Evolutionary conservation across 148 eudicot species (phyloP).

Genomic region (Salicornia ramosissima): DNA sequence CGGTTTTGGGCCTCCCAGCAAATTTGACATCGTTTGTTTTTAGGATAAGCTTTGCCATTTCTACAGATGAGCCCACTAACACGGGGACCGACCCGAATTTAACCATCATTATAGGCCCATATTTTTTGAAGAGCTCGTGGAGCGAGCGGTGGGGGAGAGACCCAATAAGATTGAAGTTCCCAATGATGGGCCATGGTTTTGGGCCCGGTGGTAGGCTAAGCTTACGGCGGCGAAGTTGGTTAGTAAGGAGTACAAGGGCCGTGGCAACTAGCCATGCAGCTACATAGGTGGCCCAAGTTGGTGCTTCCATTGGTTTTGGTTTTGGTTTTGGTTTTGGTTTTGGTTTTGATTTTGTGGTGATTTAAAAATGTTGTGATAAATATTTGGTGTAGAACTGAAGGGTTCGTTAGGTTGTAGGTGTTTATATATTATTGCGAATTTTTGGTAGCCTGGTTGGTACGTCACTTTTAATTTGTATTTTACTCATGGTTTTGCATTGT

Average conservation of each 20-base stretch:
- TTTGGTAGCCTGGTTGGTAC: no score
- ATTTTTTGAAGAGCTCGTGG: slow-evolving; percentile 48
- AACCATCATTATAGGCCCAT: slow-evolving; percentile 76
- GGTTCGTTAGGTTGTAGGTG: no score
- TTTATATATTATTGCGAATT: no score
- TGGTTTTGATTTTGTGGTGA: no score
- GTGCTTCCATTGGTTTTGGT: slow-evolving; percentile 32
- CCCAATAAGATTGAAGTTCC: slow-evolving; percentile 83
- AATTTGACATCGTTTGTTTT: slow-evolving; percentile 65
- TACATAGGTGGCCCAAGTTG: slow-evolving; percentile 24
- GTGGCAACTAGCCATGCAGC: slow-evolving; percentile 33
- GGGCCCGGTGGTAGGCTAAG: slow-evolving; percentile 84
- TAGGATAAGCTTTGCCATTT: slow-evolving; percentile 54
- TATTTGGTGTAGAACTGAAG: no score
- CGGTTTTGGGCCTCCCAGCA: slow-evolving; percentile 59
- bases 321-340: not conserved
- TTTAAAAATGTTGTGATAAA: not conserved
- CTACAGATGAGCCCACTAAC: slow-evolving; percentile 69
- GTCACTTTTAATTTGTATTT: no score
- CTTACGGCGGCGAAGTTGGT: slow-evolving; percentile 31
- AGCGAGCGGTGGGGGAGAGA: slow-evolving; percentile 74
- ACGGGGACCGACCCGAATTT: slow-evolving; percentile 60
- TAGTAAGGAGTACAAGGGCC: slow-evolving; percentile 33
- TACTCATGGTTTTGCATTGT: no score
- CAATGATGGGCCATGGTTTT: slow-evolving; percentile 89